Conservation (phyloP, 2,329 filamentous ascomycete genomes). For the Aulographum hederae region DNA sequence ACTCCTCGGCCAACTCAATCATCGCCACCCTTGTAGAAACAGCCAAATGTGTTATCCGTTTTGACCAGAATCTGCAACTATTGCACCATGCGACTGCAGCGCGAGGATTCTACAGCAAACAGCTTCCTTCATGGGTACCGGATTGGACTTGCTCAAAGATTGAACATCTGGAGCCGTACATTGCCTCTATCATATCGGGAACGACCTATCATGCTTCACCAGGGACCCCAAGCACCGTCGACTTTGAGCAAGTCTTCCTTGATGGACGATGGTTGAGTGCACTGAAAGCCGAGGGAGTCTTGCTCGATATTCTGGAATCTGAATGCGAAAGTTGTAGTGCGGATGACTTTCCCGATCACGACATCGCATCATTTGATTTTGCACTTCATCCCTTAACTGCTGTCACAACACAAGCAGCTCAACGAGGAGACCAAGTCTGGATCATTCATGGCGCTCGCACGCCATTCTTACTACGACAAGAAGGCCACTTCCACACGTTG, state of each 20-base stretch:
- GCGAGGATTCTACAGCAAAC: not conserved
- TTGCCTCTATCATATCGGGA: not conserved
- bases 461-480: not conserved
- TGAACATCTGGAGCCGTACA: not conserved
- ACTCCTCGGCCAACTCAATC: not conserved
- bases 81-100: not conserved
- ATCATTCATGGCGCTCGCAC: not conserved
- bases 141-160: slow-evolving; percentile 1
- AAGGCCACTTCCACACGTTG: not conserved
- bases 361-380: not conserved
- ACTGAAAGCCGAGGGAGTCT: not conserved
- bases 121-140: not conserved
- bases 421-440: not conserved
- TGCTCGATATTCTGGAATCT: not conserved
- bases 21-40: not conserved
- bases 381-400: not conserved
- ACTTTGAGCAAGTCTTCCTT: not conserved
- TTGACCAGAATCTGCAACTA: not conserved
- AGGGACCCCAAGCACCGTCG: not conserved
- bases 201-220: not conserved
- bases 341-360: not conserved
- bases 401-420: not conserved
- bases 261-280: not conserved
- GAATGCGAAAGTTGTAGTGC: not conserved
- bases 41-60: not conserved